Percentiles rank a stretch among this genome's conserved stretches.
These are phyloP conservation scores for Plantago coronopus DNA, from an alignment of 305 asterid genomes.

Conservation along the genomic window DNA sequence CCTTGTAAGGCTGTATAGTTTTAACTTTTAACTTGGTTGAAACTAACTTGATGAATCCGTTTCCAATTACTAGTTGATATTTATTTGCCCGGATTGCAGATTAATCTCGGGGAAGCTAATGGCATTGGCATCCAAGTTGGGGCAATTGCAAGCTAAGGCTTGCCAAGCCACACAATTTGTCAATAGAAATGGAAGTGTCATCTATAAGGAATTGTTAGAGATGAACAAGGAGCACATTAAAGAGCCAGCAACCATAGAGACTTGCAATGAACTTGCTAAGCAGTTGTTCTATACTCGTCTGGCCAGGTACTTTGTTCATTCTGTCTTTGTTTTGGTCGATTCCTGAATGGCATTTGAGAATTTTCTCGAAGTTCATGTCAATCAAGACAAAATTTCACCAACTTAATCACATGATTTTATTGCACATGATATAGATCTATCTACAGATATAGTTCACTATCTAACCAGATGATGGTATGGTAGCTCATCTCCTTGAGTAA, in stretches of 20 bases:
- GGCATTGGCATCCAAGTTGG: conserved; percentile 86
- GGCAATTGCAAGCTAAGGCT: conserved; percentile 72
- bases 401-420: neutral
- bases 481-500: too few species aligned
- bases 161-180: conserved; percentile 59
- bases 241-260: conserved; percentile 80
- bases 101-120: conserved; percentile 34
- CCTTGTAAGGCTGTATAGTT: neutral
- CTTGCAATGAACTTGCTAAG: conserved; percentile 67
- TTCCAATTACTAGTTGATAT: neutral
- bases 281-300: conserved; percentile 82
- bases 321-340: neutral
- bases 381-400: neutral
- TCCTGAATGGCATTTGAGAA: neutral
- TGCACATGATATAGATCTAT: neutral
- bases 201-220: conserved; percentile 77
- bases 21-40: neutral
- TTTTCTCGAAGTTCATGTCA: neutral
- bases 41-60: neutral
- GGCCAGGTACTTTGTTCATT: conserved; percentile 53
- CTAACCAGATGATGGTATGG: neutral
- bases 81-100: conserved; percentile 24
- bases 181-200: conserved; percentile 48
- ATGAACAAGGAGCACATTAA: conserved; percentile 68
- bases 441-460: neutral